Base-by-base conservation (phyloP, 495 filamentous ascomycete genomes). In the Apiosordaria backusii region DNA sequence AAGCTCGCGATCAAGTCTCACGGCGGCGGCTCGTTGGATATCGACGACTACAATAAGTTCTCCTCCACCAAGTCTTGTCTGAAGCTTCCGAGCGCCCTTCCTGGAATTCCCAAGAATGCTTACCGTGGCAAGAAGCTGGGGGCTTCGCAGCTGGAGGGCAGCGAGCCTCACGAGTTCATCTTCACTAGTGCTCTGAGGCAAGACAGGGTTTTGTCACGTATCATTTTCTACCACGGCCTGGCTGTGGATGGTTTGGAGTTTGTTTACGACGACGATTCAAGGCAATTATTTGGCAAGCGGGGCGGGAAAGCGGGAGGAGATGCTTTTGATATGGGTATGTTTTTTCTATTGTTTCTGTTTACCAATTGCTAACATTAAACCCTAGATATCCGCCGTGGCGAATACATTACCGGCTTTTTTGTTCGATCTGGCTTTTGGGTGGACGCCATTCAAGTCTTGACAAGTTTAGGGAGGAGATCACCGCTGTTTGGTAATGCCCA, bases 181-280 rank as follows among this genome's bases (percentile, higher is more conserved):
- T 84, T 97, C 29, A 85, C 90, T 26, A 90, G 87, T 69, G 83
- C 87, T 15, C 78, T 88, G 50, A 80, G 84, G 21, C 86, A 88
- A 54, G 90, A 86, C 15, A 89, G 93, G 67, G 83, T 97, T 35
- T 79, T 97, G 66, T 88, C 85, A 0, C 85, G 84, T 7, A 85
- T 97, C 59, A 85, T 86, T 52, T 79, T 97, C 6, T 97, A 92
- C 68, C 89, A 93, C 70, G 92, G 90, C 0, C 78, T 80, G 65
- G 89, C 90, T 6, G 67, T 98, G 59, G 91, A 96, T 74, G 95
- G 95, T 0, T 69, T 99, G 13, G 95, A 97, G 72, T 97, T 99
- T 74, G 84, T 89, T 66, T 99, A 97, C 72, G 95, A 97, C 67
- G 93, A 98, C 76, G 82, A 82, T 25, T 90, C 90, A 2, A 90